These are phyloP conservation scores for Pestalotiopsis sp. DNA, from an alignment of 2,329 filamentous ascomycete species.

Conservation along the genomic window DNA sequence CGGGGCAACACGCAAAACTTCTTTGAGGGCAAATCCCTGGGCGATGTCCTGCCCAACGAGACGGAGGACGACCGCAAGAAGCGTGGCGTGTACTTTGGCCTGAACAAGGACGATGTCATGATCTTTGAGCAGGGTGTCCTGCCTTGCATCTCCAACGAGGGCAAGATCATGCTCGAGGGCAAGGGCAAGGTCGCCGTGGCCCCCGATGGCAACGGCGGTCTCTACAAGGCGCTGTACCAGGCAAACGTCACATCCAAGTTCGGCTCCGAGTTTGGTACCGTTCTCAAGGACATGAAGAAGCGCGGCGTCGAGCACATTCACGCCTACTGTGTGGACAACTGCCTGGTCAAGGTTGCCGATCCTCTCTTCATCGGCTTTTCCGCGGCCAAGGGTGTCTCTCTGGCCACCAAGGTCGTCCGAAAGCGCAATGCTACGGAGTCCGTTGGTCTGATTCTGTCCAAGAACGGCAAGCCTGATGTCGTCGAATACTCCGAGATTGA, in stretches of 20 bases:
- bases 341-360: constrained; percentile 97
- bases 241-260: constrained; percentile 22
- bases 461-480: constrained; percentile 95
- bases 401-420: constrained; percentile 98
- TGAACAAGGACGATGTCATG: constrained; percentile 81
- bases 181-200: constrained; percentile 92
- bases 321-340: constrained; percentile 98
- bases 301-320: constrained; percentile 94
- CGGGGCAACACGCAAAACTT: constrained; percentile 89
- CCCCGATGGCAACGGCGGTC: constrained; percentile 94
- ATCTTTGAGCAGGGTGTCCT: constrained; percentile 98
- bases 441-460: constrained; percentile 89
- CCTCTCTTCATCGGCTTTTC: constrained; percentile 94
- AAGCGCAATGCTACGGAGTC: constrained; percentile 97
- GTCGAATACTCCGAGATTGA: constrained; percentile 99
- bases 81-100: constrained; percentile 72
- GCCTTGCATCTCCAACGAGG: constrained; percentile 95
- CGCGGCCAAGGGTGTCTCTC: constrained; percentile 85
- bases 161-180: constrained; percentile 92
- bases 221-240: constrained; percentile 82
- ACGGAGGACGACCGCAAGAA: constrained; percentile 60
- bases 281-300: constrained; percentile 84
- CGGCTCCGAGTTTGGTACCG: constrained; percentile 64
- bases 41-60: constrained; percentile 41
- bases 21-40: constrained; percentile 55